Percentiles rank a stretch among this genome's conserved stretches.
These are phyloP conservation scores for Halenospora varia DNA, from an alignment of 495 filamentous ascomycete species.

Conservation along the genomic window DNA sequence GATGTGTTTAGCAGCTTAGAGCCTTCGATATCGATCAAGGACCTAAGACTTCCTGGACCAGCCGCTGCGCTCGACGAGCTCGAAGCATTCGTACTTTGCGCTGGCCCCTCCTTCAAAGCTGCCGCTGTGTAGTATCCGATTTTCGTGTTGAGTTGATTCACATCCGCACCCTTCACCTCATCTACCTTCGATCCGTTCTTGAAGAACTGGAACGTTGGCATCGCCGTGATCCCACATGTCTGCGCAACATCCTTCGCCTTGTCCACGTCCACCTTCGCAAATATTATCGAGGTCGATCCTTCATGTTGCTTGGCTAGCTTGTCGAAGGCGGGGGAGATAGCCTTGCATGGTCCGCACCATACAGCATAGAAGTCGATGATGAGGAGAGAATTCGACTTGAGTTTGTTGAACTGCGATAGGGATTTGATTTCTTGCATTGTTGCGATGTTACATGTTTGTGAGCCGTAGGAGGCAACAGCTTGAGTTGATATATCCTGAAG, in stretches of 20 bases:
- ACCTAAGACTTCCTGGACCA: constrained; percentile 8
- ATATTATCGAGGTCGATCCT: constrained; percentile 41
- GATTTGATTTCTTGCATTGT: constrained; percentile 24
- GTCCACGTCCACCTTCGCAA: constrained; percentile 92
- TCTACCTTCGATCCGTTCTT: constrained; percentile 63
- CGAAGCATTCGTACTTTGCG: not conserved
- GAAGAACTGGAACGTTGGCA: constrained; percentile 91
- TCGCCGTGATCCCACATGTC: constrained; percentile 79
- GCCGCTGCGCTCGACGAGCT: not conserved
- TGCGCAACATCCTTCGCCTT: constrained; percentile 67
- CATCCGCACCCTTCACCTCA: constrained; percentile 72
- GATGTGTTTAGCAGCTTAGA: constrained; percentile 11
- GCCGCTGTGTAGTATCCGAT: constrained; percentile 20
- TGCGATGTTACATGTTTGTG: not conserved
- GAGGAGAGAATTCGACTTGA: constrained; percentile 15
- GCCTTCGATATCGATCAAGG: constrained; percentile 14
- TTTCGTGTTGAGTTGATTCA: constrained; percentile 20
- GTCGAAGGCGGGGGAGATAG: constrained; percentile 68
- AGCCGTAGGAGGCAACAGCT: not conserved
- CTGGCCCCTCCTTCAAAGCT: constrained; percentile 6
- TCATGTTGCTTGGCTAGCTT: constrained; percentile 7
- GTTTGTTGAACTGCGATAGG: constrained; percentile 21
- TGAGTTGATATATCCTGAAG: too few relatives aligned
- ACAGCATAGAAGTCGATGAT: constrained; percentile 76
- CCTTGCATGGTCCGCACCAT: constrained; percentile 96